Conservation (phyloP, 2,329 filamentous ascomycete species). For the Alternaria infectoria region DNA sequence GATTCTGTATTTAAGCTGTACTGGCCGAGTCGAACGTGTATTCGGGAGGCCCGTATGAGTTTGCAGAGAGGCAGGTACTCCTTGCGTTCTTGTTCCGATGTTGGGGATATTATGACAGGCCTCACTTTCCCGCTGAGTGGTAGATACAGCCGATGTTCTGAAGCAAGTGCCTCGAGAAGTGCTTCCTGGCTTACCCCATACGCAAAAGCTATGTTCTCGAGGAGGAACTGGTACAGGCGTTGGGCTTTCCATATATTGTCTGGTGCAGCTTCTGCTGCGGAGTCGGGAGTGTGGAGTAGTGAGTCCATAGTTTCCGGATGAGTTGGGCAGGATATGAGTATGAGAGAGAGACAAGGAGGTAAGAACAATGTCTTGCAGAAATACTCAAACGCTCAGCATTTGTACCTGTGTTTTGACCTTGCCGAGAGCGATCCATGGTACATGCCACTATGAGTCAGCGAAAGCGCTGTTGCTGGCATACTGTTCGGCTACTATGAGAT, state of each 20-base stretch:
- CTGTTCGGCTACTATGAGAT: background rate
- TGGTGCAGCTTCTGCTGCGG: background rate
- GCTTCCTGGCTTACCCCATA: background rate
- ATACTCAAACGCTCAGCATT: background rate
- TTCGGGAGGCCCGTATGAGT: background rate
- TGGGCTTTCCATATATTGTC: background rate
- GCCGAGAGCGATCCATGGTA: background rate
- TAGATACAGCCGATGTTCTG: background rate
- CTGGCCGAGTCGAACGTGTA: background rate
- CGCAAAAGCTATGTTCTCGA: background rate
- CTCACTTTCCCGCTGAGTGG: background rate
- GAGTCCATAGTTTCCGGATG: background rate
- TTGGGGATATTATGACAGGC: background rate
- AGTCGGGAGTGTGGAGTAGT: background rate
- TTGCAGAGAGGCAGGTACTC: background rate
- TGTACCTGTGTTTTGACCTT: background rate
- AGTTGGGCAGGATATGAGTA: background rate
- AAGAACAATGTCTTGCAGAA: background rate
- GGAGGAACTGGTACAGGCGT: background rate
- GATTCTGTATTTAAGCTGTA: background rate
- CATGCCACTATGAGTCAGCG: background rate
- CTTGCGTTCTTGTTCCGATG: background rate
- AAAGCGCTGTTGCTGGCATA: background rate
- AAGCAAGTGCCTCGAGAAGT: background rate
- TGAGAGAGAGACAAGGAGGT: background rate